Percentiles rank a stretch among this genome's conserved stretches.
These are phyloP conservation scores for Tetrapisispora fleetii DNA, from an alignment of 805 yeast genomes.

Conservation along the genomic window DNA sequence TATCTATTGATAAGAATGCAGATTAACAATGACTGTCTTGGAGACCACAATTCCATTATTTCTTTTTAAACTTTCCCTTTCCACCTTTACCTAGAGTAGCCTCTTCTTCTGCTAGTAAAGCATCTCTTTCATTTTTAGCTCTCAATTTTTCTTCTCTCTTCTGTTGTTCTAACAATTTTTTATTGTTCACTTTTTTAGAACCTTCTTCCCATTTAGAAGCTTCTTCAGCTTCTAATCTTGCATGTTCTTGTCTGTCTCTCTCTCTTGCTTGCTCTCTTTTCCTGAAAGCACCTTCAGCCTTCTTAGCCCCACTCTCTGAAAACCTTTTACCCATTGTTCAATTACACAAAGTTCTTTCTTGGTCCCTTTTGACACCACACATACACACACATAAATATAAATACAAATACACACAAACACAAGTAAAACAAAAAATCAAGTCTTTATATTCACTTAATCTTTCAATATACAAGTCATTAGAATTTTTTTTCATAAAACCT, in stretches of 20 bases:
- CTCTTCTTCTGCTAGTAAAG: slow-evolving; percentile 26
- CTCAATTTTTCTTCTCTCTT: slow-evolving; percentile 23
- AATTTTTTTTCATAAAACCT: not conserved
- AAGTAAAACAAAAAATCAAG: no score
- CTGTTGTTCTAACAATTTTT: slow-evolving; percentile 24
- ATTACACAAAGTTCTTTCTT: not conserved
- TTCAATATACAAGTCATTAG: no score
- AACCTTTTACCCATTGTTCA: slow-evolving; percentile 30
- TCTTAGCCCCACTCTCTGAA: slow-evolving; percentile 28
- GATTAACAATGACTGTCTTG: not conserved
- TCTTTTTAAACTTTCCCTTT: slow-evolving; percentile 15
- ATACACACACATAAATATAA: no score
- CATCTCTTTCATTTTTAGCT: slow-evolving; percentile 26
- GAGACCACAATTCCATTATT: not conserved
- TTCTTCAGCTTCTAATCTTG: slow-evolving; percentile 24
- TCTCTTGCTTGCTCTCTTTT: slow-evolving; percentile 25
- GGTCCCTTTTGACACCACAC: not conserved
- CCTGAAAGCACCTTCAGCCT: slow-evolving; percentile 28
- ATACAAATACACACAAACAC: no score
- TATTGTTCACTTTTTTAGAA: slow-evolving; percentile 16
- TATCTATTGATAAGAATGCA: no score
- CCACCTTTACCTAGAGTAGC: slow-evolving; percentile 20
- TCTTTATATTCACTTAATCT: no score
- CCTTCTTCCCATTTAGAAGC: slow-evolving; percentile 29
- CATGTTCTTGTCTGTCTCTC: slow-evolving; percentile 18